Conservation (phyloP, 164 flowering plant species). For the Magnolia kwangsiensis region DNA sequence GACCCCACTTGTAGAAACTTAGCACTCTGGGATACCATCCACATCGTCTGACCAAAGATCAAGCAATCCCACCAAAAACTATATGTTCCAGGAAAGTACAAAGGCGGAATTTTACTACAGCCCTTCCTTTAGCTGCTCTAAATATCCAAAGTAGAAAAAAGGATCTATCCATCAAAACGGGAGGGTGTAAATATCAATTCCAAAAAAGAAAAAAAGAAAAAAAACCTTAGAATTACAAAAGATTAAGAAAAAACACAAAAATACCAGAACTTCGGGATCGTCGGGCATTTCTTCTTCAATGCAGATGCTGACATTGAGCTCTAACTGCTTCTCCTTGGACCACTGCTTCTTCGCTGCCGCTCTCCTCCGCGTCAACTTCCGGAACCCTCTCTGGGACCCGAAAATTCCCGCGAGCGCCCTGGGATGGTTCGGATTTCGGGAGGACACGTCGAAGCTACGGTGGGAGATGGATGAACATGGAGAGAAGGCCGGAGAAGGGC, state of each 20-base stretch:
- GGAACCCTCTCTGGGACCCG: constrained; percentile 29
- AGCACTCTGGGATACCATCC: too few relatives aligned
- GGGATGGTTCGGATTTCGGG: constrained; percentile 7
- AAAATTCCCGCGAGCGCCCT: constrained; percentile 18
- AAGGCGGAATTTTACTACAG: not conserved
- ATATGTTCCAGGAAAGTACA: not conserved
- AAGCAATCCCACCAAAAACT: not conserved
- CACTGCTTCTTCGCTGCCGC: constrained; percentile 33
- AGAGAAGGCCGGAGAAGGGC: constrained; percentile 9
- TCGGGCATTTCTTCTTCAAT: constrained; percentile 83
- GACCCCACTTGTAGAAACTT: too few relatives aligned
- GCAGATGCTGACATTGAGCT: constrained; percentile 72
- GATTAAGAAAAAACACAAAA: not conserved
- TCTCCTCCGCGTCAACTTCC: constrained; percentile 30
- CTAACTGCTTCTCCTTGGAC: constrained; percentile 50
- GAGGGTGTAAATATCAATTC: not conserved
- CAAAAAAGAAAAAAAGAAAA: not conserved
- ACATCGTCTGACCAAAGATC: too few relatives aligned
- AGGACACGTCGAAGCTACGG: constrained; percentile 21
- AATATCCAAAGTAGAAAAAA: not conserved
- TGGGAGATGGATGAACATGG: constrained; percentile 21
- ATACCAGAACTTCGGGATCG: constrained; percentile 76
- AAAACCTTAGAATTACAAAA: not conserved
- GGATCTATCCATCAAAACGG: not conserved
- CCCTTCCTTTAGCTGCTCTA: not conserved